These are phyloP conservation scores for Trichocladium uniseriatum DNA, from an alignment of 495 filamentous ascomycete genomes.

Conservation along the genomic window DNA sequence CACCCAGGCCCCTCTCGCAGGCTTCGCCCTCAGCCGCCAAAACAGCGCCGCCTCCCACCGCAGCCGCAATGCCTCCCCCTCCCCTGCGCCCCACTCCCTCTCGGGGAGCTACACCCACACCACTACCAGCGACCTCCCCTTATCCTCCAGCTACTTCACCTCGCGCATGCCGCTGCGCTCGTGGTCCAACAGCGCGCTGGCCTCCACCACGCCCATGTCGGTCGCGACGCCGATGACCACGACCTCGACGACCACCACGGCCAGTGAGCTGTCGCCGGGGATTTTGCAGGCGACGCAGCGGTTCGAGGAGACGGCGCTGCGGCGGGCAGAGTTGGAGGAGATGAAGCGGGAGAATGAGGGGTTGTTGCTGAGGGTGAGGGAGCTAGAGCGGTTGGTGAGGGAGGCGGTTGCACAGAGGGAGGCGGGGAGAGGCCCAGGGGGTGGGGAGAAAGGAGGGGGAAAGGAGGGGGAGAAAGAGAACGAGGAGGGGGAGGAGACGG, in stretches of 20 bases:
- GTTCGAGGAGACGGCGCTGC: constrained; percentile 62
- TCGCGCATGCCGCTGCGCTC: constrained; percentile 10
- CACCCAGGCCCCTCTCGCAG: constrained; percentile 18
- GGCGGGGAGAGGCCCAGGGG: constrained; percentile 9
- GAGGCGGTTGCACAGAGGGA: constrained; percentile 16
- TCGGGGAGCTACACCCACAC: constrained; percentile 15
- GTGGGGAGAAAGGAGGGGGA: background rate
- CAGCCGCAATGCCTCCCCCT: constrained; percentile 35
- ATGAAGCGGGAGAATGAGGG: constrained; percentile 74
- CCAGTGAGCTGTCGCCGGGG: constrained; percentile 35
- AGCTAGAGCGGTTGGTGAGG: constrained; percentile 52
- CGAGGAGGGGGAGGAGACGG: constrained; percentile 25
- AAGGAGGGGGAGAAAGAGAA: constrained; percentile 33
- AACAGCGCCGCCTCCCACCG: constrained; percentile 36
- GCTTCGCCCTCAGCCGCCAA: constrained; percentile 33
- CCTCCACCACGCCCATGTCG: background rate
- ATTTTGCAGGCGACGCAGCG: constrained; percentile 45
- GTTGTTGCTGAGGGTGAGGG: constrained; percentile 61
- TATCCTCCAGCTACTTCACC: constrained; percentile 25
- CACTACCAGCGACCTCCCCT: constrained; percentile 13
- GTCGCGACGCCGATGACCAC: background rate
- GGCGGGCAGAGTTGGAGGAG: constrained; percentile 60
- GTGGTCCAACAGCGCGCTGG: constrained; percentile 3
- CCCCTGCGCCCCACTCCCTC: constrained; percentile 16
- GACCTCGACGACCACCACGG: no score